Conservation (phyloP, 139 green algal genomes). For the Edaphochlamys debaryana region DNA sequence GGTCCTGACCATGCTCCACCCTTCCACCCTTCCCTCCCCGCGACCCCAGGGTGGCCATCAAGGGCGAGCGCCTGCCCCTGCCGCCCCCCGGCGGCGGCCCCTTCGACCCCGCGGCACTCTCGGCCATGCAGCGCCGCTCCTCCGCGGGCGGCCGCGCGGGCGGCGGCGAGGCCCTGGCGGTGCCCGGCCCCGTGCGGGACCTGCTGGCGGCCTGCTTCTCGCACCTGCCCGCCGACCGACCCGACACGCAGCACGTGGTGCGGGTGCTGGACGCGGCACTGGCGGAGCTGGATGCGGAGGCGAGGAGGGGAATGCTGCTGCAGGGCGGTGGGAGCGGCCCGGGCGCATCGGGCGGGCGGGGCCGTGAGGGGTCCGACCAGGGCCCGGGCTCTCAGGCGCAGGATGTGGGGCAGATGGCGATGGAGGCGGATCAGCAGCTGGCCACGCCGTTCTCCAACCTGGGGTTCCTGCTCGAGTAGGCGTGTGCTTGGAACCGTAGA, state of each 20-base stretch:
- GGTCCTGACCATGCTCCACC: too few relatives aligned
- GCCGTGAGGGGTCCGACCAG: too few relatives aligned
- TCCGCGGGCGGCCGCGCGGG: background rate
- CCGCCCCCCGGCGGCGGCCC: background rate
- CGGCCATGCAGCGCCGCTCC: background rate
- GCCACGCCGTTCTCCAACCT: constrained; percentile 27
- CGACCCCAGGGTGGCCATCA: background rate
- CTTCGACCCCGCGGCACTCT: background rate
- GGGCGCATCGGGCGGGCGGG: background rate
- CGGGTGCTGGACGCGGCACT: constrained; percentile 31
- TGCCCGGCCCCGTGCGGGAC: constrained; percentile 46
- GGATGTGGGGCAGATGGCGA: background rate
- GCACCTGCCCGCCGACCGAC: constrained; percentile 54
- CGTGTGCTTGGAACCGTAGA: too few relatives aligned
- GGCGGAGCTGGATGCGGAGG: background rate
- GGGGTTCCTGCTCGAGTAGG: background rate
- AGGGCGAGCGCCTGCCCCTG: constrained; percentile 25
- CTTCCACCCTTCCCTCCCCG: too few relatives aligned
- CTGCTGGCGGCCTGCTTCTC: constrained; percentile 74
- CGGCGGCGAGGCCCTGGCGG: constrained; percentile 55
- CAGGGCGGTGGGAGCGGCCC: too few relatives aligned
- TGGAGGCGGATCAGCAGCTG: background rate
- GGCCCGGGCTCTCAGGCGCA: background rate
- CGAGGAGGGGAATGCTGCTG: too few relatives aligned
- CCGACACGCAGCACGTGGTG: constrained; percentile 58